These are phyloP conservation scores for Nephelium lappaceum DNA, from an alignment of 345 rosid species.

Conservation along the genomic window DNA sequence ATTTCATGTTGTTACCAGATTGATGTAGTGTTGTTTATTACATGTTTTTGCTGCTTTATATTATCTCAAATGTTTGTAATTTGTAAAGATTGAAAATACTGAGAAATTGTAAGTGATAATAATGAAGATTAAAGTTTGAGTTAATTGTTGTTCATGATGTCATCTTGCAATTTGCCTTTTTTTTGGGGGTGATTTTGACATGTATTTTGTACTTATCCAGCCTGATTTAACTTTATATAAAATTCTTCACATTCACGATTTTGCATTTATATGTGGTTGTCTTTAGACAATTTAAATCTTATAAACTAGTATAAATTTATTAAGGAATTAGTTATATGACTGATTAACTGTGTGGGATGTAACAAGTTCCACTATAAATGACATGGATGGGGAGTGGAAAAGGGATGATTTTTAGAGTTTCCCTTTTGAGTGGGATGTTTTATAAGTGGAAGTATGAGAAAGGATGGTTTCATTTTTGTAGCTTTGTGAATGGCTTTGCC, in stretches of 20 bases:
- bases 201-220: too few relatives aligned
- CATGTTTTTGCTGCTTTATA: background rate
- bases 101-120: constrained; percentile 12
- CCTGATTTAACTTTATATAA: background rate
- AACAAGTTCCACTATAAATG: constrained; percentile 6
- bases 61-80: constrained; percentile 10
- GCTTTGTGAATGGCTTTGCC: constrained; percentile 12
- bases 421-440: background rate
- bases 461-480: background rate
- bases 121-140: constrained; percentile 18
- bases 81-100: background rate
- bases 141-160: background rate
- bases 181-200: background rate
- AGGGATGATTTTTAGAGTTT: background rate
- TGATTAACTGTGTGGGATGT: background rate
- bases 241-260: background rate
- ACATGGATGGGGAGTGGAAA: constrained; percentile 1
- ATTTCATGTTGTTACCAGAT: background rate
- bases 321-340: background rate
- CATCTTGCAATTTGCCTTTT: background rate
- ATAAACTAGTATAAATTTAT: too few relatives aligned
- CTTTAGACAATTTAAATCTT: too few relatives aligned
- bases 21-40: background rate
- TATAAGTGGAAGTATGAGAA: constrained; percentile 13
- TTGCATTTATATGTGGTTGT: too few relatives aligned